Conservation (phyloP, 805 yeast genomes). For the Candida ovalis region DNA sequence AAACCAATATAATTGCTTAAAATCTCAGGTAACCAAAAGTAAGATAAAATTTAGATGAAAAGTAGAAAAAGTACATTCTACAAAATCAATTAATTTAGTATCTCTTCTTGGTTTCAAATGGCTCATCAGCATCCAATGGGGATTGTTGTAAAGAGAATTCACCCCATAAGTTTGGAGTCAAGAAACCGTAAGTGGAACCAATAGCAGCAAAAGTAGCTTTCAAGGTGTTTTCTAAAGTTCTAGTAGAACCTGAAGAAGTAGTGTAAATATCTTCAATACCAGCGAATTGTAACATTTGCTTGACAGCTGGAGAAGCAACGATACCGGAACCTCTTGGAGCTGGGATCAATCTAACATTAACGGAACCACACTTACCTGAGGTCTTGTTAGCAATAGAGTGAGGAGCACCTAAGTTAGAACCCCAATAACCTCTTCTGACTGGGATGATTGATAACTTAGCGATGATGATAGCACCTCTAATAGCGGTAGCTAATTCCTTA, state of each 20-base stretch:
- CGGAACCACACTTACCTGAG: constrained; percentile 99
- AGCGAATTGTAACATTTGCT: constrained; percentile 97
- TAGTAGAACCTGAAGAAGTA: constrained; percentile 97
- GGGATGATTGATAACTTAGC: constrained; percentile 99
- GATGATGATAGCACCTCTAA: constrained; percentile 98
- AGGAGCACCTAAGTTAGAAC: constrained; percentile 99
- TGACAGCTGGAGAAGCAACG: constrained; percentile 99
- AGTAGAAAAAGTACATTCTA: background rate
- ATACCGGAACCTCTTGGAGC: constrained; percentile 99
- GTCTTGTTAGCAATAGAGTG: constrained; percentile 98
- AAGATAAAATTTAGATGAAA: background rate
- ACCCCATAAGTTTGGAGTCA: constrained; percentile 99
- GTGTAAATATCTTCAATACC: constrained; percentile 99
- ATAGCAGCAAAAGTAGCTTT: constrained; percentile 99
- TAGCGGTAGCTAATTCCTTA: constrained; percentile 99
- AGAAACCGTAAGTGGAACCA: constrained; percentile 99
- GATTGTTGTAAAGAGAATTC: constrained; percentile 79
- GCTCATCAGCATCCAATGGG: constrained; percentile 93
- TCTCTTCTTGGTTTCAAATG: constrained; percentile 70
- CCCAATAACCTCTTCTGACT: constrained; percentile 99
- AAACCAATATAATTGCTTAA: background rate
- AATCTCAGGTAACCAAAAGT: background rate
- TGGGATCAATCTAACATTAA: constrained; percentile 96
- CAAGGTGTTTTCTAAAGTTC: constrained; percentile 99
- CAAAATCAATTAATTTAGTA: constrained; percentile 51